Evolutionary conservation across 495 filamentous ascomycete genomes (phyloP), one percentile per base, ranked within the genome.

Genomic region (Amniculicola lignicola): DNA sequence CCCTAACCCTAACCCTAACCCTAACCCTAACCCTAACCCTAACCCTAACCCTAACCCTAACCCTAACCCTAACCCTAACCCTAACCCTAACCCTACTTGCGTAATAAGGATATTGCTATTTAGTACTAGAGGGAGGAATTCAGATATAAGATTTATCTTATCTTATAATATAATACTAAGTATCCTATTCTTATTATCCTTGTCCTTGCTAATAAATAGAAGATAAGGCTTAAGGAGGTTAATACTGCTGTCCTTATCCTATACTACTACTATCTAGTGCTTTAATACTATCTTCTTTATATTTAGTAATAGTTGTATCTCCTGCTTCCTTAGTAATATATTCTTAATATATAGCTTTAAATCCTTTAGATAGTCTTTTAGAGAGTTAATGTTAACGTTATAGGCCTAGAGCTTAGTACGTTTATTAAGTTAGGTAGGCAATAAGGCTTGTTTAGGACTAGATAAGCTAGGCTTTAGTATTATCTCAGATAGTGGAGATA

Each of bases 221-320:
- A 51, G 46, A 51, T 51, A 51, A 38, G 46, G 46, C 46, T 51
- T 51, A 21, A 51, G 46, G 46, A 51, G 46, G 46, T 51, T 33
- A 16, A 51, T 19, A 21, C 46, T 21, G 46, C 46, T 21, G 21
- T 51, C 46, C 46, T 51, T 21, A 39, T 51, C 33, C 46, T 51
- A 21, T 51, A 33, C 46, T 21, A 33, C 46, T 51, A 33, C 31
- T 21, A 51, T 51, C 28, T 51, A 19, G 46, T 33, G 46, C 46
- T 39, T 51, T 51, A 21, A 51, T 23, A 33, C 46, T 51, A 51
- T 51, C 46, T 51, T 51, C 46, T 51, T 51, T 21, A 21, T 21
- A 51, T 51, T 51, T 21, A 21, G 46, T 33, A 21, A 51, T 21
- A 21, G 46, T 51, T 28, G 33, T 51, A 33, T 51, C 46, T 51